Conservation (phyloP, 78 protist species). For the Tieghemostelium lacteum region DNA sequence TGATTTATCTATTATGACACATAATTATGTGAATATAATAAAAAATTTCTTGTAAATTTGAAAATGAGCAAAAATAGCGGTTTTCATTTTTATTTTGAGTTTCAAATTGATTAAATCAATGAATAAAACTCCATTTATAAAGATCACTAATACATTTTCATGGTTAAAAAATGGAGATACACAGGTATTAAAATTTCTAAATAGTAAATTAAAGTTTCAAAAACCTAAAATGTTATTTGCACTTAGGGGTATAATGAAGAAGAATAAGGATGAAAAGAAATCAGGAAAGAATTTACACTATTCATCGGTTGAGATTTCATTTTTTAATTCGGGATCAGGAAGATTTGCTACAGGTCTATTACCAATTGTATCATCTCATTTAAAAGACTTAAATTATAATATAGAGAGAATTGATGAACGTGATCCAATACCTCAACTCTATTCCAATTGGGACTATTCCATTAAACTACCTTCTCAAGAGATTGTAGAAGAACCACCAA, state of each 20-base stretch:
- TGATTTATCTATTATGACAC: no score
- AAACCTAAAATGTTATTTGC: background rate
- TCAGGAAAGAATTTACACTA: background rate
- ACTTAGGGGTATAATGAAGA: background rate
- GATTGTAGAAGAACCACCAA: background rate
- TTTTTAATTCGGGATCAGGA: conserved; percentile 44
- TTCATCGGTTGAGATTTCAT: background rate
- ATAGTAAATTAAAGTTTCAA: conserved; percentile 3
- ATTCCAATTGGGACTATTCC: conserved; percentile 43
- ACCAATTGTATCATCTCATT: conserved; percentile 27
- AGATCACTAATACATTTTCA: conserved; percentile 4
- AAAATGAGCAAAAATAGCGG: no score
- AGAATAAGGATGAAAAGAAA: background rate
- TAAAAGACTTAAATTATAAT: background rate
- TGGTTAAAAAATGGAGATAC: conserved; percentile 28
- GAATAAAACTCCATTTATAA: conserved; percentile 2
- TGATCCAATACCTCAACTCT: conserved; percentile 36
- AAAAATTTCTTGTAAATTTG: no score
- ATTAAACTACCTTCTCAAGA: background rate
- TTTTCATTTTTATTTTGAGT: background rate
- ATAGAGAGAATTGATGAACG: conserved; percentile 26
- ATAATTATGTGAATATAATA: no score
- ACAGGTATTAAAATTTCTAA: background rate
- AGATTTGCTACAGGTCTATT: conserved; percentile 66
- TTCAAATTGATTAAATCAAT: background rate